Conservation (phyloP, 495 filamentous ascomycete genomes). For the Trypethelium eluteriae region DNA sequence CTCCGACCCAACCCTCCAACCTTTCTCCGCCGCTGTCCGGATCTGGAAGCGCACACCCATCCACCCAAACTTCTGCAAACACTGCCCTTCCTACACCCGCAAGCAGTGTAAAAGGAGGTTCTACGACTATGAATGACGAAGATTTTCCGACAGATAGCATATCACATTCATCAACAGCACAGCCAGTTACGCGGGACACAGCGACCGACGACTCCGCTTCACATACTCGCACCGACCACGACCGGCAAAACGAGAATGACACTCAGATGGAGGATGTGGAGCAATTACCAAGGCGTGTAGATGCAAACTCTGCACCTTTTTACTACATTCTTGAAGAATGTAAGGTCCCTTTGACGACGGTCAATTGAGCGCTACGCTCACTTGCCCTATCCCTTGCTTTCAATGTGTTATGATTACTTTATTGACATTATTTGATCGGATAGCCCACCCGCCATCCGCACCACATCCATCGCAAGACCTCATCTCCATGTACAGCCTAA, state of each 20-base stretch:
- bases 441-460: conserved; percentile 37
- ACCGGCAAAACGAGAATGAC: conserved; percentile 30
- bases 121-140: neutral
- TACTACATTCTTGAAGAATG: conserved; percentile 34
- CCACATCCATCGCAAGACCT: conserved; percentile 59
- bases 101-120: conserved; percentile 29
- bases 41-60: neutral
- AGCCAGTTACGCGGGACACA: conserved; percentile 14
- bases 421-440: conserved; percentile 5
- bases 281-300: conserved; percentile 12
- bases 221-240: conserved; percentile 35
- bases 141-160: conserved; percentile 22
- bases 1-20: conserved; percentile 28
- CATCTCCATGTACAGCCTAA: conserved; percentile 54
- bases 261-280: neutral
- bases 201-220: conserved; percentile 16
- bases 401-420: conserved; percentile 23
- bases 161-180: neutral
- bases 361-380: conserved; percentile 19
- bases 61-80: conserved; percentile 12
- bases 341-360: conserved; percentile 30
- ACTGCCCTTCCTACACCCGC: conserved; percentile 41
- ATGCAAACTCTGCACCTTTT: conserved; percentile 25
- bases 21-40: conserved; percentile 33
- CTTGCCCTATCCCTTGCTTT: conserved; percentile 8